A percentile compares a stretch with the other conserved stretches of the same genome.
phyloP scores from a whole-genome alignment of 2,329 filamentous ascomycete genomes.

The Fusarium sp. region DNA sequence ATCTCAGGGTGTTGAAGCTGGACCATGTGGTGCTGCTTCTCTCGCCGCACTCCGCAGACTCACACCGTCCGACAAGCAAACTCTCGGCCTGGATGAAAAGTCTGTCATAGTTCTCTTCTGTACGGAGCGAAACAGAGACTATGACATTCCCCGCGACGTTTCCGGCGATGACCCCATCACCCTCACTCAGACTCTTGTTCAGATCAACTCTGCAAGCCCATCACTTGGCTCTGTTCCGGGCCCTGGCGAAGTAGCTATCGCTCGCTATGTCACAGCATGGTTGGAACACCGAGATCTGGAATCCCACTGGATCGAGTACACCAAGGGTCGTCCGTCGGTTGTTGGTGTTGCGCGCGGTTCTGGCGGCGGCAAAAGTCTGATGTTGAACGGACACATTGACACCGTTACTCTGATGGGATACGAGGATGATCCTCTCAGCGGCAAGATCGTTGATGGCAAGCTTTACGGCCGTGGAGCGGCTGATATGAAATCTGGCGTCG shows the following conservation, averaged over 20 bases:
- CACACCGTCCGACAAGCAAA: constrained; percentile 45
- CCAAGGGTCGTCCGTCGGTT: constrained; percentile 57
- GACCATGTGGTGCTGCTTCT: constrained; percentile 69
- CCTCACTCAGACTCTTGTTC: constrained; percentile 55
- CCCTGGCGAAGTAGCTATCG: constrained; percentile 56
- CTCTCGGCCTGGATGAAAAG: constrained; percentile 52
- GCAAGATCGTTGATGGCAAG: constrained; percentile 50
- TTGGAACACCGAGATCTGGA: constrained; percentile 60
- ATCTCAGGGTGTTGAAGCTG: constrained; percentile 56
- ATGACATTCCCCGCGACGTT: constrained; percentile 55
- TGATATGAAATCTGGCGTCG: constrained; percentile 62
- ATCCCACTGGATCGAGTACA: constrained; percentile 57
- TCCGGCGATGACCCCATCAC: constrained; percentile 52
- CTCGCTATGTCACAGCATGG: constrained; percentile 58
- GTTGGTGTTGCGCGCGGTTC: constrained; percentile 57
- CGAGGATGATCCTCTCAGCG: constrained; percentile 55
- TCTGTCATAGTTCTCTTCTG: constrained; percentile 70
- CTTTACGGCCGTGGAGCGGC: constrained; percentile 57
- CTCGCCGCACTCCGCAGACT: constrained; percentile 65
- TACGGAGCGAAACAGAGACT: constrained; percentile 65
- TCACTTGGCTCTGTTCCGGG: constrained; percentile 52
- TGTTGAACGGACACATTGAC: constrained; percentile 63
- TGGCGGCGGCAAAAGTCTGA: constrained; percentile 57
- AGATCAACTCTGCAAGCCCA: constrained; percentile 60
- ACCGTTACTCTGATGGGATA: constrained; percentile 60